Evolutionary conservation across 768 basidiomycete species (phyloP).

Genomic region (Mycena floridula): DNA sequence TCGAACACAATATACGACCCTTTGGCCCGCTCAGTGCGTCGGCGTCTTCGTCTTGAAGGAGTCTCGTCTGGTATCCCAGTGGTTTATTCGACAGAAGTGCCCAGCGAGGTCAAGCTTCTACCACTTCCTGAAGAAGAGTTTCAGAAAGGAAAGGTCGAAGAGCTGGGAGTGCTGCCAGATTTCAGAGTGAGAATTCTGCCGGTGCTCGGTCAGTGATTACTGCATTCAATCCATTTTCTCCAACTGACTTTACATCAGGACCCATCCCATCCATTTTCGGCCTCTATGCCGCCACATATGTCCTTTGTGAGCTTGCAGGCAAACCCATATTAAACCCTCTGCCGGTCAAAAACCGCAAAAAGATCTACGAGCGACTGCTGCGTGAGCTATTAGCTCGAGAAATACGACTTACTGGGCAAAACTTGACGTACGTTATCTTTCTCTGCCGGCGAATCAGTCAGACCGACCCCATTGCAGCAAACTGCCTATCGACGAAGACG

Average conservation of each 20-base stretch:
- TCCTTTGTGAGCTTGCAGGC: slow-evolving; percentile 79
- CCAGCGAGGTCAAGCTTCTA: slow-evolving; percentile 79
- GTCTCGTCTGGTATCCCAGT: slow-evolving; percentile 70
- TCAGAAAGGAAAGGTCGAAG: slow-evolving; percentile 80
- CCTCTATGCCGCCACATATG: slow-evolving; percentile 81
- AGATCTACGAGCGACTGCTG: slow-evolving; percentile 76
- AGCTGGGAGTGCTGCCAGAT: slow-evolving; percentile 86
- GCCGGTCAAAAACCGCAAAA: slow-evolving; percentile 79
- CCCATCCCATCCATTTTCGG: slow-evolving; percentile 90
- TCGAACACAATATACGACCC: slow-evolving; percentile 92
- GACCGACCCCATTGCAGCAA: slow-evolving; percentile 54
- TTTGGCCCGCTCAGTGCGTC: slow-evolving; percentile 84
- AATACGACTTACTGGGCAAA: slow-evolving; percentile 53
- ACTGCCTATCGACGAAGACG: slow-evolving; percentile 77
- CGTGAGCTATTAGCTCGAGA: slow-evolving; percentile 75
- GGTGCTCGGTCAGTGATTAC: slow-evolving; percentile 59
- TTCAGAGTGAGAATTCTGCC: slow-evolving; percentile 93
- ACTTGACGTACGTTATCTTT: slow-evolving; percentile 46
- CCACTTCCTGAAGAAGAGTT: slow-evolving; percentile 93
- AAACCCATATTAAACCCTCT: slow-evolving; percentile 81
- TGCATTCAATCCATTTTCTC: background rate
- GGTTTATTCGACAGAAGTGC: slow-evolving; percentile 94
- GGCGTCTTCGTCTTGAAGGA: slow-evolving; percentile 61
- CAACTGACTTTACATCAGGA: slow-evolving; percentile 29
- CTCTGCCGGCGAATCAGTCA: no score